phyloP scores from a whole-genome alignment of 1,284 basidiomycete genomes.

The Papiliotrema terrestris region DNA sequence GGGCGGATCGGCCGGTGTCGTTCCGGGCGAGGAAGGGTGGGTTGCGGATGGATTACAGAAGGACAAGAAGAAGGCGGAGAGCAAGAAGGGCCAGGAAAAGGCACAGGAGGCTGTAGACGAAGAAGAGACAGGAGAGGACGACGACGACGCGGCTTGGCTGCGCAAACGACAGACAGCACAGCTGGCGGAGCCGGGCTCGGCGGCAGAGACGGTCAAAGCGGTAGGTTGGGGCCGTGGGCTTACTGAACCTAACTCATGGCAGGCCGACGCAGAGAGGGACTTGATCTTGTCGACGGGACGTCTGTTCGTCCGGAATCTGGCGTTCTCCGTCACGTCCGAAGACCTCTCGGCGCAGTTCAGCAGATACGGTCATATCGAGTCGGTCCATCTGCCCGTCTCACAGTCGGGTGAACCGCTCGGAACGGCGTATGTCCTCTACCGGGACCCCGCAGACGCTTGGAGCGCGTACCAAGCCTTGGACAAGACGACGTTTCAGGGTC shows the following conservation, averaged over 20 bases:
- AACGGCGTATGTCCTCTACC: constrained; percentile 75
- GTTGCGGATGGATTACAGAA: constrained; percentile 31
- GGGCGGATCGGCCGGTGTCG: constrained; percentile 27
- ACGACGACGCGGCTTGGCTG: constrained; percentile 70
- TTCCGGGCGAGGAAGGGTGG: constrained; percentile 33
- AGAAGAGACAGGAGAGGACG: constrained; percentile 45
- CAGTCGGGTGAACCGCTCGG: constrained; percentile 70
- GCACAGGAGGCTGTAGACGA: constrained; percentile 21
- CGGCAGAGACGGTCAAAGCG: constrained; percentile 1
- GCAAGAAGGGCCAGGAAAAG: constrained; percentile 62
- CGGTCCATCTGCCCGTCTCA: constrained; percentile 76
- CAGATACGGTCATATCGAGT: constrained; percentile 66
- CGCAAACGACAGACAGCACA: constrained; percentile 51
- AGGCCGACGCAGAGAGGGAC: constrained; percentile 49
- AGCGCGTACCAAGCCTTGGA: constrained; percentile 76
- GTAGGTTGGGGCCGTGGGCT: constrained; percentile 28
- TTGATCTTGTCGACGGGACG: constrained; percentile 75
- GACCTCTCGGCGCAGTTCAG: constrained; percentile 70
- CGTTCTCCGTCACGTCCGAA: constrained; percentile 73
- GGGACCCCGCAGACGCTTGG: constrained; percentile 63
- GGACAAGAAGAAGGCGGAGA: constrained; percentile 55
- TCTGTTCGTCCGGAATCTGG: constrained; percentile 85
- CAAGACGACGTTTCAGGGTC: constrained; percentile 84
- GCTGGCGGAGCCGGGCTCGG: constrained; percentile 24
- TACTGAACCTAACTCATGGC: background rate